Evolutionary conservation across 371 early-diverging fungal species (phyloP), one percentile per base, ranked within the genome.

Genomic region (Mortierella sp.): DNA sequence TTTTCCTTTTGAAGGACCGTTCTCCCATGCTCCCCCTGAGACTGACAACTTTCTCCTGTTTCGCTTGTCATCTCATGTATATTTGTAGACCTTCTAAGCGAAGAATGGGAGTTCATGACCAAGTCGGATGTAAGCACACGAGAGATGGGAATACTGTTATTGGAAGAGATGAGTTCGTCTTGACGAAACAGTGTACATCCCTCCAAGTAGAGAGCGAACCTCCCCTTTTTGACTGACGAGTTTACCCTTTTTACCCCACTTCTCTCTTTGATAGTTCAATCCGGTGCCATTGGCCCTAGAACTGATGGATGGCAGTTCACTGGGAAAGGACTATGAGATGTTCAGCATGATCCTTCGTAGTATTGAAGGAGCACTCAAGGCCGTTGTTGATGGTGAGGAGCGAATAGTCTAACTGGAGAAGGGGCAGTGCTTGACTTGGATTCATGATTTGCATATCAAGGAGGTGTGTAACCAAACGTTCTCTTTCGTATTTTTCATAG

Each of bases 241-340:
- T 35, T 1, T 4, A 55, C 48, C 38, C 58, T 6, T 71, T 43
- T 14, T 21, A 8, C n/a, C 2, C 6, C 51, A 3, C 41, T 5
- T 1, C 8, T 27, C 32, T 55, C 32, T 58, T n/a, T 32, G 16
- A 68, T 82, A 96, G 96, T 97, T 97, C 89, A 97, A 97, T 90
- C 97, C 98, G 41, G 96, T 98, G 0, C 93, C 97, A 6, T 88
- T 96, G 70, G 96, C 98, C 24, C 88, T 98, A 29, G 94, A 95
- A 43, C 87, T 98, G 74, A 93, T 97, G 92, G 98, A 98, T 83
- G 92, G 93, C 49, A 96, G 97, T 88, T 95, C 95, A 2, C 90
- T 95, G 49, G 96, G 97, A 12, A 91, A 93, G 54, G 96, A 96
- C 87, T 95, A 95, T 77, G 90, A 92, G 29, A 91, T 93, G 72